phyloP scores from a whole-genome alignment of 1,284 basidiomycete genomes.

The Neolentinus lepideus region DNA sequence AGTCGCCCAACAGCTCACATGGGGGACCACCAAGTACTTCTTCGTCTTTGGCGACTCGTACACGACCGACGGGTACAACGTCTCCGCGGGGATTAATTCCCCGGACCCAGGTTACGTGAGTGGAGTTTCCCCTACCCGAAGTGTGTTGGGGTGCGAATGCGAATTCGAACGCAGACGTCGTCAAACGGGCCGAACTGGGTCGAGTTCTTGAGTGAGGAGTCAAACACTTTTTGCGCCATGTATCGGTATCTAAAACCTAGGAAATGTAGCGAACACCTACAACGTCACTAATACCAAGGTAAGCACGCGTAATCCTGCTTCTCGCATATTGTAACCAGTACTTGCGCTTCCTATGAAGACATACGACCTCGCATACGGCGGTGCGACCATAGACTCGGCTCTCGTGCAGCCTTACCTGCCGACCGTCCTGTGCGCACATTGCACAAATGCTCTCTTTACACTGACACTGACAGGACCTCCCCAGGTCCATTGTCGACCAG shows the following conservation, averaged over 20 bases:
- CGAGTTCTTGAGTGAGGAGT: conserved; percentile 37
- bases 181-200: conserved; percentile 65
- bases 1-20: conserved; percentile 7
- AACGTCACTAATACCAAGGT: conserved; percentile 51
- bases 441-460: neutral
- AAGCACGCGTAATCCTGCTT: conserved; percentile 5
- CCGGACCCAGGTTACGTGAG: conserved; percentile 45
- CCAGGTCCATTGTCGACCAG: conserved; percentile 56
- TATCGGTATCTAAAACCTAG: conserved; percentile 6
- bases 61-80: conserved; percentile 8
- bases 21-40: conserved; percentile 38
- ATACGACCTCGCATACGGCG: conserved; percentile 53
- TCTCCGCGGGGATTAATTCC: conserved; percentile 49
- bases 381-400: conserved; percentile 56
- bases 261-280: conserved; percentile 31
- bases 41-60: too few relatives aligned
- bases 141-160: conserved; percentile 4
- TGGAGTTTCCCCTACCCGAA: neutral
- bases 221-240: neutral
- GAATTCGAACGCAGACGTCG: conserved; percentile 31
- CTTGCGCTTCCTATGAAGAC: conserved; percentile 27
- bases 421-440: conserved; percentile 39
- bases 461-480: neutral
- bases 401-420: conserved; percentile 49
- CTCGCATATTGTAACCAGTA: conserved; percentile 1